Evolutionary conservation across 352 stramenopile species (phyloP).

Genomic region (Globisporangium apiculatum): DNA sequence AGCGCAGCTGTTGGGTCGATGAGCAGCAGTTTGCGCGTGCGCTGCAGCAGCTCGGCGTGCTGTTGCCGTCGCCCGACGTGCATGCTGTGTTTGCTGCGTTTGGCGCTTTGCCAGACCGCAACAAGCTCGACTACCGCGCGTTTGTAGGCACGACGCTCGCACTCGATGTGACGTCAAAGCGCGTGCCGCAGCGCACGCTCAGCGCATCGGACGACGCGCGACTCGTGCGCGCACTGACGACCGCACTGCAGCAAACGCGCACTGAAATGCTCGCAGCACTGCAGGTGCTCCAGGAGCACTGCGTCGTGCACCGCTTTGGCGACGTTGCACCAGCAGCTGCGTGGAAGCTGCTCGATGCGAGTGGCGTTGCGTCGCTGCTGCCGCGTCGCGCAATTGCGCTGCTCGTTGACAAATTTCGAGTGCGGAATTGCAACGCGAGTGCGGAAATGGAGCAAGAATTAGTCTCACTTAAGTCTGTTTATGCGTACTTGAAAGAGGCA

Average conservation of each 20-base stretch:
- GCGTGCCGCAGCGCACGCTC: conserved; percentile 7
- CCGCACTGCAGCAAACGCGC: conserved; percentile 24
- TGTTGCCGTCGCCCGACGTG: conserved; percentile 17
- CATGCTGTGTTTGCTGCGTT: conserved; percentile 20
- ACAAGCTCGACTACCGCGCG: conserved; percentile 17
- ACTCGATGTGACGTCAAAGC: conserved; percentile 1
- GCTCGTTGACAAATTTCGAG: conserved; percentile 27
- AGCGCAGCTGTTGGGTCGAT: conserved; percentile 13
- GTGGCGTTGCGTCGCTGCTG: conserved; percentile 32
- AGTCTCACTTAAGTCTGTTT: conserved; percentile 24
- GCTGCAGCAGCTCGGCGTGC: conserved; percentile 23
- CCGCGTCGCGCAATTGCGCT: conserved; percentile 30
- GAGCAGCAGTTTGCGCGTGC: conserved; percentile 18
- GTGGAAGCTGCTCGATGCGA: conserved; percentile 44
- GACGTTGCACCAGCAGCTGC: conserved; percentile 22
- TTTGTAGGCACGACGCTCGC: conserved; percentile 18
- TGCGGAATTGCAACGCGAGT: background rate
- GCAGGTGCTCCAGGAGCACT: conserved; percentile 41
- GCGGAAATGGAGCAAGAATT: background rate
- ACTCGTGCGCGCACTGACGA: conserved; percentile 20
- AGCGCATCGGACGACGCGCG: conserved; percentile 24
- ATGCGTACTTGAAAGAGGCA: conserved; percentile 16
- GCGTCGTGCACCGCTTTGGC: conserved; percentile 35
- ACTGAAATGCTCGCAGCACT: conserved; percentile 23
- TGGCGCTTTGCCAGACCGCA: conserved; percentile 12